Conservation (phyloP, 352 stramenopile species). For the Aphanomyces euteiches region DNA sequence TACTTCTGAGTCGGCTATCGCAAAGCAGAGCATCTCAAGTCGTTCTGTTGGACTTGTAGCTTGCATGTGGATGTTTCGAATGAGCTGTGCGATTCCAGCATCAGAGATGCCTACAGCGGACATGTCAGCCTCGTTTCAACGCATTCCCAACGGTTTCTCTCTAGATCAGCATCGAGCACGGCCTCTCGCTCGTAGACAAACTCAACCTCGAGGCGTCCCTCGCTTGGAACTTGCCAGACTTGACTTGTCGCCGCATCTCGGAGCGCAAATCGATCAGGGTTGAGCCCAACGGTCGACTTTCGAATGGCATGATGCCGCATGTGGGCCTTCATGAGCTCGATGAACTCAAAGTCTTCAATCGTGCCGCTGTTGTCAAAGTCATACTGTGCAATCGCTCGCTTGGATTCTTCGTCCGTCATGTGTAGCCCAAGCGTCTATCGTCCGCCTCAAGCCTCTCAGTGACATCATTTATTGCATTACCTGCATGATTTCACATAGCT, state of each 20-base stretch:
- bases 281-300: neutral
- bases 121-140: neutral
- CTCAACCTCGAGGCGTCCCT: conserved; percentile 60
- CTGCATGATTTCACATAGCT: conserved; percentile 68
- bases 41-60: conserved; percentile 58
- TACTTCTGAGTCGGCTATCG: conserved; percentile 66
- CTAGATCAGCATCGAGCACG: conserved; percentile 33
- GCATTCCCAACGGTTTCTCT: neutral
- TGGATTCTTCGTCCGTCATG: conserved; percentile 60
- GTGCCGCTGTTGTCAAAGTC: conserved; percentile 72
- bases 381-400: conserved; percentile 57
- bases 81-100: conserved; percentile 59
- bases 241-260: conserved; percentile 54
- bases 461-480: neutral
- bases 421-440: conserved; percentile 53
- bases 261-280: conserved; percentile 32
- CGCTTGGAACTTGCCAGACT: conserved; percentile 60
- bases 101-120: conserved; percentile 53
- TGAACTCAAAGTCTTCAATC: conserved; percentile 79
- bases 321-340: conserved; percentile 71
- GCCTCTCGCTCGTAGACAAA: conserved; percentile 78
- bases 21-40: conserved; percentile 72
- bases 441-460: no score
- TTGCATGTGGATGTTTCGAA: conserved; percentile 60
- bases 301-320: conserved; percentile 42